Evolutionary conservation across 257 asterid genomes (phyloP), one percentile per base, ranked within the genome.

Genomic region (Nicotiana tabacum): DNA sequence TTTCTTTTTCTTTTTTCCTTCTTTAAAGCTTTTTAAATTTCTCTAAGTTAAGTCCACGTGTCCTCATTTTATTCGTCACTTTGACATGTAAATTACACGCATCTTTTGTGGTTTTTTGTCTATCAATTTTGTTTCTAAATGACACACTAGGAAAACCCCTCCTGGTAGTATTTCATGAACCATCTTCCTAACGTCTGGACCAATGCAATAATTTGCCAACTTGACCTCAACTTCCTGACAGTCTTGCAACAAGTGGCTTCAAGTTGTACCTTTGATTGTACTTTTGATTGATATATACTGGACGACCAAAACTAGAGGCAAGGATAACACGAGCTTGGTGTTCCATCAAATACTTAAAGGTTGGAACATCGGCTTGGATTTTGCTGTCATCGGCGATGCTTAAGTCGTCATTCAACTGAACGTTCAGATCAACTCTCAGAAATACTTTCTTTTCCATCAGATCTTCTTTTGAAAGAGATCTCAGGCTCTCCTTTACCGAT

Each of bases 201-300:
- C 98, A 88, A 93, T 88, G 89, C 93, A 88, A 83, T 93, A 94
- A 83, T 92, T 94, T 15, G 98, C 97, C 82, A 89, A 90, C 87
- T 90, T 89, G 27, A 24, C 97, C 98, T 89, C 82, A 82, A 91
- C 85, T 11, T 95, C 95, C 4, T 24, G 97, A 88, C 39, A 92
- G 88, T 87, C 97, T 90, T 82, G 97, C 93, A 39, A 86, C 85
- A 80, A 86, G 89, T 64, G 88, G 88, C 9, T 82, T 76, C 58
- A 87, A 74, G 86, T 83, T 82, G 84, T 12, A 78, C 64, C 85
- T 78, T 33, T 84, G 91, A 56, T 89, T 84, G 77, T 35, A 5
- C 43, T 37, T 8, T 37, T 37, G 8, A 37, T 0, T 37, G 43
- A 5, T 37, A 37, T 37, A 87, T 85, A 16, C 88, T 90, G 88